A percentile compares a stretch with the other conserved stretches of the same genome.
Conservation (phyloP, 495 filamentous ascomycete genomes). For the Tuber magnatum region DNA sequence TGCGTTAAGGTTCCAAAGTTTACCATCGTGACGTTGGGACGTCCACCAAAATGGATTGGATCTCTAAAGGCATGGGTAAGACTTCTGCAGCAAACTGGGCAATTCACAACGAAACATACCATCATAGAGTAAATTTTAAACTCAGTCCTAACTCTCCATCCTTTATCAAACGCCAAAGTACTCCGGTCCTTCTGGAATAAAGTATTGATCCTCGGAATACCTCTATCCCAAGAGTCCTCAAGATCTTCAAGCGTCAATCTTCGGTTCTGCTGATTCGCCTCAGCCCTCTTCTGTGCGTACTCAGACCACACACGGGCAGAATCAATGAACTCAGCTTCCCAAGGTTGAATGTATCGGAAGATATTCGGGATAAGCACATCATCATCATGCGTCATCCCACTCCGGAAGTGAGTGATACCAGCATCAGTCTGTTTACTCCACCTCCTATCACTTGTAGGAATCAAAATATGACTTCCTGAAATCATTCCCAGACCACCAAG, state of each 20-base stretch:
- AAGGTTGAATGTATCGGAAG: slow-evolving; percentile 98
- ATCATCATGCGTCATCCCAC: slow-evolving; percentile 97
- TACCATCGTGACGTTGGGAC: slow-evolving; percentile 94
- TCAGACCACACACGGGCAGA: slow-evolving; percentile 99
- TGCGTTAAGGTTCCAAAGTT: slow-evolving; percentile 96
- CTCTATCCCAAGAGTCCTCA: slow-evolving; percentile 98
- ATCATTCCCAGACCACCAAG: slow-evolving; percentile 98
- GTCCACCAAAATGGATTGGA: slow-evolving; percentile 99
- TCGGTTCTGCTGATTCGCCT: slow-evolving; percentile 96
- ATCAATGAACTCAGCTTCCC: slow-evolving; percentile 99
- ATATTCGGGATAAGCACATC: slow-evolving; percentile 98
- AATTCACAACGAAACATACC: slow-evolving; percentile 40
- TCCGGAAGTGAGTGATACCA: slow-evolving; percentile 93
- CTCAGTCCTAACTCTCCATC: slow-evolving; percentile 89
- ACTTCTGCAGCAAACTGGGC: background rate
- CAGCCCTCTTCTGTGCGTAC: slow-evolving; percentile 94
- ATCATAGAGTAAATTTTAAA: slow-evolving; percentile 98
- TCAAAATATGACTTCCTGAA: slow-evolving; percentile 95
- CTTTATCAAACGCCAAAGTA: slow-evolving; percentile 97
- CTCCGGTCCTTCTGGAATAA: slow-evolving; percentile 98
- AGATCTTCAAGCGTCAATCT: slow-evolving; percentile 92
- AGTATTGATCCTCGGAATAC: slow-evolving; percentile 96
- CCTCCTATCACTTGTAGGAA: slow-evolving; percentile 93
- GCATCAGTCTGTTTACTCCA: slow-evolving; percentile 98
- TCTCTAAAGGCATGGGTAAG: slow-evolving; percentile 49